Evolutionary conservation across 2,329 filamentous ascomycete species (phyloP).

Genomic region (Knoxdaviesia capensis): DNA sequence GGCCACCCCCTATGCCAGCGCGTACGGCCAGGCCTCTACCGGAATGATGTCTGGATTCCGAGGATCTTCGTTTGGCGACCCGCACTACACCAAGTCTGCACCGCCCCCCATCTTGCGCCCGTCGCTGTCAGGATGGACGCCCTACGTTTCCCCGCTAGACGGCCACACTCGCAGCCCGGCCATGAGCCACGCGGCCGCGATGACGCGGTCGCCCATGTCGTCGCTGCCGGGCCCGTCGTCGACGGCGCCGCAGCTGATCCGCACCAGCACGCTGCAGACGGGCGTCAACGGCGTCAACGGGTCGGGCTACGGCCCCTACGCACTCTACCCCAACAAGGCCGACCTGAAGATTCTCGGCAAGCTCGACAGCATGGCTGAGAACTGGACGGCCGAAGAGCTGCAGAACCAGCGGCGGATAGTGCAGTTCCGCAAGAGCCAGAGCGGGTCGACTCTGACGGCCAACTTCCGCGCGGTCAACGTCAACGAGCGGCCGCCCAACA

Average conservation of each 20-base stretch:
- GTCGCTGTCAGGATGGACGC: conserved; percentile 20
- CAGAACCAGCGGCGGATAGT: conserved; percentile 66
- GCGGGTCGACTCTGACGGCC: conserved; percentile 60
- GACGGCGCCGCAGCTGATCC: conserved; percentile 26
- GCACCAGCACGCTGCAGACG: conserved; percentile 32
- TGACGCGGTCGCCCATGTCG: conserved; percentile 25
- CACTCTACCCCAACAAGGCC: conserved; percentile 68
- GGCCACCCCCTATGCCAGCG: conserved; percentile 13
- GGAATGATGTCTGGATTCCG: conserved; percentile 37
- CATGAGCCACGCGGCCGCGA: conserved; percentile 17
- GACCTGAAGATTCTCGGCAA: conserved; percentile 71
- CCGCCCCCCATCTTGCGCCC: conserved; percentile 15
- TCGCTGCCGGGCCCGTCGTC: conserved; percentile 26
- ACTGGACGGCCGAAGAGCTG: conserved; percentile 70
- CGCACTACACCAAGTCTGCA: conserved; percentile 19
- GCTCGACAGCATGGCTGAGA: conserved; percentile 61
- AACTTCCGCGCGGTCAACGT: conserved; percentile 61
- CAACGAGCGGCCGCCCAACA: conserved; percentile 62
- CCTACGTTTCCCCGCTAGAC: conserved; percentile 20
- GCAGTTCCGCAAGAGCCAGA: conserved; percentile 67
- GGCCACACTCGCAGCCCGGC: conserved; percentile 18
- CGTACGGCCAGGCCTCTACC: conserved; percentile 21
- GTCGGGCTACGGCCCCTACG: conserved; percentile 51
- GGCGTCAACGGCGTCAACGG: conserved; percentile 13
- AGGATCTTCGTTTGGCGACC: conserved; percentile 28